A percentile compares a stretch with the other conserved stretches of the same genome.
Conservation (phyloP, 2,329 filamentous ascomycete genomes). For the Triangularia verruculosa region DNA sequence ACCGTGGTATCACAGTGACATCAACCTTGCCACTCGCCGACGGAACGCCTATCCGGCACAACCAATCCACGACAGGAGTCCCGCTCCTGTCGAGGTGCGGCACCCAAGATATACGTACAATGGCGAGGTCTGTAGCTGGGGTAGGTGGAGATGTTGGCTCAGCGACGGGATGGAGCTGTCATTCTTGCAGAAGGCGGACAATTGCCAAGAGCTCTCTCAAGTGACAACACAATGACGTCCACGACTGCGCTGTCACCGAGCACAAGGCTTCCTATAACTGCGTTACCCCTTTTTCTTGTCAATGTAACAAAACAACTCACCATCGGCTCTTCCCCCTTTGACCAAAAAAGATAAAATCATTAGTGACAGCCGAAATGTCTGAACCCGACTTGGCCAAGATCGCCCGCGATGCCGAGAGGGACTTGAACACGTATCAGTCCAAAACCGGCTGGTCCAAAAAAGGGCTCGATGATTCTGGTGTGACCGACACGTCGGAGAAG, state of each 20-base stretch:
- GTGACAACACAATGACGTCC: constrained; percentile 17
- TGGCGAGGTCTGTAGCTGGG: not conserved
- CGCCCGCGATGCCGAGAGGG: constrained; percentile 44
- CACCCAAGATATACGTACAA: too few species aligned
- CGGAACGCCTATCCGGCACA: not conserved
- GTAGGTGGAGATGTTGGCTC: not conserved
- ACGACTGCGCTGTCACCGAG: not conserved
- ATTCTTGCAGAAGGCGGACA: not conserved
- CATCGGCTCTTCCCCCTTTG: not conserved
- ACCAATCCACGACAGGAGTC: not conserved
- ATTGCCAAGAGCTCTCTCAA: not conserved
- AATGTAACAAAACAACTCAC: not conserved
- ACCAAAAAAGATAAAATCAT: not conserved
- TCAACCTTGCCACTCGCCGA: not conserved
- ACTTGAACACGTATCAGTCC: constrained; percentile 47
- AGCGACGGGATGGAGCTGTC: not conserved
- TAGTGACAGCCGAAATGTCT: not conserved
- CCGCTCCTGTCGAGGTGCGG: not conserved
- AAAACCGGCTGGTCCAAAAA: constrained; percentile 44
- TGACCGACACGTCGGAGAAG: constrained; percentile 39
- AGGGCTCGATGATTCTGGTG: constrained; percentile 41
- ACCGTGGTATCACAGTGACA: not conserved
- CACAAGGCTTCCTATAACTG: not conserved
- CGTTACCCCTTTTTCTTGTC: not conserved
- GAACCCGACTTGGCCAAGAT: constrained; percentile 40